Evolutionary conservation across 2,329 filamentous ascomycete genomes (phyloP).

Genomic region (Aspergillus sp.): DNA sequence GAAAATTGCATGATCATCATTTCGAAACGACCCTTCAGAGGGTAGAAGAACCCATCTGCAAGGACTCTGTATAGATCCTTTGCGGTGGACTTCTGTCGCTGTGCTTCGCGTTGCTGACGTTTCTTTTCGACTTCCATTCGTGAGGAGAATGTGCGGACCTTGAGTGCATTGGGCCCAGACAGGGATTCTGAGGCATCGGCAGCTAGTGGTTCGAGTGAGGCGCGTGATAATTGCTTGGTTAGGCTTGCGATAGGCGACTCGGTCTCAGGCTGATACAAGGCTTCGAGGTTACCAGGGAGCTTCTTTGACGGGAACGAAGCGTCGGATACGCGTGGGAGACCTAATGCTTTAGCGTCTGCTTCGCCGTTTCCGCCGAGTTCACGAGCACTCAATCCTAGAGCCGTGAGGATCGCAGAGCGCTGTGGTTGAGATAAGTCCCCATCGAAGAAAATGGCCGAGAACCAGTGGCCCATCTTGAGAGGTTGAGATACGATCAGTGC

Average conservation of each 20-base stretch:
- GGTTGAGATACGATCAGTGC: conserved; percentile 78
- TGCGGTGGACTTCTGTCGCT: conserved; percentile 61
- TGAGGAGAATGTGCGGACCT: conserved; percentile 85
- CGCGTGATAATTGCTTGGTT: conserved; percentile 66
- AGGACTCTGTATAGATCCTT: conserved; percentile 80
- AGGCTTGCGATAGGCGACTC: conserved; percentile 66
- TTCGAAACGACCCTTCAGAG: conserved; percentile 78
- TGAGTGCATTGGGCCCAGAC: conserved; percentile 79
- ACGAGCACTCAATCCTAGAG: conserved; percentile 77
- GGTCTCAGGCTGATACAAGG: conserved; percentile 59
- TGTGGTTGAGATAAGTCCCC: conserved; percentile 90
- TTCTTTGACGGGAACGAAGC: conserved; percentile 75
- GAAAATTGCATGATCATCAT: conserved; percentile 60
- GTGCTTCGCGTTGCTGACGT: conserved; percentile 43
- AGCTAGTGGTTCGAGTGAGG: conserved; percentile 79
- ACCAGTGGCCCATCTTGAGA: conserved; percentile 77
- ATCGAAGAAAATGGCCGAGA: conserved; percentile 81
- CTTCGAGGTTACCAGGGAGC: conserved; percentile 73
- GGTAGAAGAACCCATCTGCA: conserved; percentile 78
- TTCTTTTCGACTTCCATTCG: conserved; percentile 67
- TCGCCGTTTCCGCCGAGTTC: conserved; percentile 78
- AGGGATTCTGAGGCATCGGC: conserved; percentile 76
- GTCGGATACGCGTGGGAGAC: conserved; percentile 36
- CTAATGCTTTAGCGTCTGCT: conserved; percentile 48
- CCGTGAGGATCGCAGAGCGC: conserved; percentile 76